phyloP scores from a whole-genome alignment of 257 asterid species.

The Galeopsis tetrahit region DNA sequence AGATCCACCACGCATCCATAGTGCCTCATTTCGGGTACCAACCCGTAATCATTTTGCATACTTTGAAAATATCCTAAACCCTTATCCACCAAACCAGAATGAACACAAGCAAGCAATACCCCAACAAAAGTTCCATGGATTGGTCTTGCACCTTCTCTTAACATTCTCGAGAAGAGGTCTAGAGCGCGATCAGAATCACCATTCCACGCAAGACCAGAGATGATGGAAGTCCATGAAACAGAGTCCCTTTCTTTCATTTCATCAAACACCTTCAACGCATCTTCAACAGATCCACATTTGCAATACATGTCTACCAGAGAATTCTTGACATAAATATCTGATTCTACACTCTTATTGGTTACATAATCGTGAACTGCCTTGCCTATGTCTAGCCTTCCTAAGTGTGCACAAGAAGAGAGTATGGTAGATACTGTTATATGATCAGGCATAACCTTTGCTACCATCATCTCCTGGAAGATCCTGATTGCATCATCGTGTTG shows the following conservation, averaged over 20 bases:
- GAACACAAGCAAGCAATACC: slow-evolving; percentile 50
- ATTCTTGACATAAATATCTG: slow-evolving; percentile 49
- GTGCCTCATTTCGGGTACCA: slow-evolving; percentile 56
- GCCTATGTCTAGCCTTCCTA: slow-evolving; percentile 53
- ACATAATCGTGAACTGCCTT: slow-evolving; percentile 42
- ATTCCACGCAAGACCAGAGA: slow-evolving; percentile 52
- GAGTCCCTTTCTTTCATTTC: slow-evolving; percentile 43
- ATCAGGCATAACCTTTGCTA: slow-evolving; percentile 44
- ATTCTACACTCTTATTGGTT: slow-evolving; percentile 22
- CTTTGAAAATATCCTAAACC: slow-evolving; percentile 46
- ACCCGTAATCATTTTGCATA: slow-evolving; percentile 45
- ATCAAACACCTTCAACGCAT: slow-evolving; percentile 39
- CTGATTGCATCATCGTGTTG: slow-evolving; percentile 40
- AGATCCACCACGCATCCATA: slow-evolving; percentile 59
- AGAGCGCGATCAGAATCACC: slow-evolving; percentile 41
- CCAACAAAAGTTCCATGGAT: slow-evolving; percentile 48
- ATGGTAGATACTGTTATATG: slow-evolving; percentile 39
- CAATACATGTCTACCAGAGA: slow-evolving; percentile 61
- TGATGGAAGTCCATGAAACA: slow-evolving; percentile 51
- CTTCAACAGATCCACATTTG: slow-evolving; percentile 53
- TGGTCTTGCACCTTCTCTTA: slow-evolving; percentile 39
- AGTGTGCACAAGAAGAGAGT: slow-evolving; percentile 54
- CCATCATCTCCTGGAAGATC: slow-evolving; percentile 54
- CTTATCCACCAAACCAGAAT: slow-evolving; percentile 50
- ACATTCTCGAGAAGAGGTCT: slow-evolving; percentile 42